Conservation (phyloP, 257 asterid genomes). For the Solanum corneliomulleri region DNA sequence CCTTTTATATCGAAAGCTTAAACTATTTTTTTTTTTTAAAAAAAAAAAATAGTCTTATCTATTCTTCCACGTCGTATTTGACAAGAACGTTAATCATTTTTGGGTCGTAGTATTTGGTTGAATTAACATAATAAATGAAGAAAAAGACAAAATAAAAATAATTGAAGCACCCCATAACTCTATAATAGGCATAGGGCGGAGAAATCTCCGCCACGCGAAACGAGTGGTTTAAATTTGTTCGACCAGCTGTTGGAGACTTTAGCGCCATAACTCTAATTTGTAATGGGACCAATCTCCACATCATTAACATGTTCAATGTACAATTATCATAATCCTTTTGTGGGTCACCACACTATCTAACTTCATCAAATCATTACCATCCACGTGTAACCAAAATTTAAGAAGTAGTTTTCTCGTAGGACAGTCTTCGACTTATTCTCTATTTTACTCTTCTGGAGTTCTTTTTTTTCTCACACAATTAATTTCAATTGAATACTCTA, state of each 20-base stretch:
- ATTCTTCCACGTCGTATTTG: neutral
- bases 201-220: slow-evolving; percentile 32
- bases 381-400: slow-evolving; percentile 10
- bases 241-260: slow-evolving; percentile 2
- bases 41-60: no score
- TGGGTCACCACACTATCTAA: slow-evolving; percentile 27
- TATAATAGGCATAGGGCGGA: neutral
- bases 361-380: slow-evolving; percentile 8
- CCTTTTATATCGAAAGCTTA: no score
- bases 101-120: neutral
- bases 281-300: slow-evolving; percentile 14
- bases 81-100: neutral
- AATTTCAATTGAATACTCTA: no score
- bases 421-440: no score
- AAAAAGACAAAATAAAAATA: neutral
- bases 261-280: slow-evolving; percentile 11
- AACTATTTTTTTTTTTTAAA: no score
- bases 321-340: neutral
- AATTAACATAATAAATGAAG: neutral
- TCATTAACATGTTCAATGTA: neutral
- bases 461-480: no score
- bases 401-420: no score
- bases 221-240: slow-evolving; percentile 23
- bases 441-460: no score
- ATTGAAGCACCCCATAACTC: neutral